Conservation (phyloP, 23 red algal genomes). For the Rhodosorus marinus region DNA sequence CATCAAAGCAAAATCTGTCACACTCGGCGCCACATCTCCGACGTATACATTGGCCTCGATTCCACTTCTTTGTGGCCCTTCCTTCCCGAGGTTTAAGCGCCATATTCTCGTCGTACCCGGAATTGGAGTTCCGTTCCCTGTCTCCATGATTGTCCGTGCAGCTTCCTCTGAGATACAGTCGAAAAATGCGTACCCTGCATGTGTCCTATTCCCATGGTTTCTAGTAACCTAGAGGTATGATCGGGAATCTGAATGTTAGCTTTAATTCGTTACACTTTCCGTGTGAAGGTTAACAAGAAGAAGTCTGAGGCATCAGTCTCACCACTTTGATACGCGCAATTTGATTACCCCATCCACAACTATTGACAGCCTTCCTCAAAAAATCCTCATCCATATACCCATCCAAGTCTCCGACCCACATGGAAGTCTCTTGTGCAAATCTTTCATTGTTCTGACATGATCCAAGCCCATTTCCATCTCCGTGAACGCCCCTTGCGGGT, state of each 20-base stretch:
- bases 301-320: too few species aligned
- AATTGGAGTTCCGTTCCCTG: constrained; percentile 44
- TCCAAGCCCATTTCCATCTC: too few species aligned
- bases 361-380: constrained; percentile 36
- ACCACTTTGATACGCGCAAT: constrained; percentile 70
- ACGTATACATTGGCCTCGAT: constrained; percentile 58
- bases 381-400: constrained; percentile 71
- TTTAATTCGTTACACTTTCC: too few species aligned
- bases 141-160: constrained; percentile 21
- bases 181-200: constrained; percentile 54
- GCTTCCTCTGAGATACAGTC: constrained; percentile 43
- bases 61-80: too few species aligned
- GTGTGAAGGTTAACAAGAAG: too few species aligned
- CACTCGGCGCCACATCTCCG: constrained; percentile 33
- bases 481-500: too few species aligned
- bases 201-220: constrained; percentile 26
- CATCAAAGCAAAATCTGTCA: constrained; percentile 59
- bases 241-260: too few species aligned
- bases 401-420: constrained; percentile 74
- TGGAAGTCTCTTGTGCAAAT: too few species aligned
- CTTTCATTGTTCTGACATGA: too few species aligned
- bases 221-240: too few species aligned
- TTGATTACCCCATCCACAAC: constrained; percentile 41
- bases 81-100: too few species aligned
- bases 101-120: constrained; percentile 48